These are phyloP conservation scores for Fusarium sp. DNA, from an alignment of 2,329 filamentous ascomycete genomes.

Conservation along the genomic window DNA sequence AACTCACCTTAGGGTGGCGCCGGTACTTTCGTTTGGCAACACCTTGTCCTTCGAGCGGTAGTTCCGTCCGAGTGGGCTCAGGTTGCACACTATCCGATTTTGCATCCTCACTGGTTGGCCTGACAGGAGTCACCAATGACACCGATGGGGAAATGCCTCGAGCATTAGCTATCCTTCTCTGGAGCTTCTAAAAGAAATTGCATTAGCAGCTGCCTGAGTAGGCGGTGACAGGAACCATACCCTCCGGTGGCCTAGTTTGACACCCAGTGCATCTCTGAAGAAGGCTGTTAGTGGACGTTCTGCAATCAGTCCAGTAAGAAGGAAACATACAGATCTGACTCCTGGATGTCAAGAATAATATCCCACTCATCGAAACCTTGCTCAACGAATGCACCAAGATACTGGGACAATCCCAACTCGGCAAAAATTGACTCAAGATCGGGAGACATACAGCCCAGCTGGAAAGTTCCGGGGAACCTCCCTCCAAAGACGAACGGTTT, in stretches of 20 bases:
- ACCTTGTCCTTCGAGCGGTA: slow-evolving; percentile 54
- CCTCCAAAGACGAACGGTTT: slow-evolving; percentile 1
- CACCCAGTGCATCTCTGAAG: slow-evolving; percentile 73
- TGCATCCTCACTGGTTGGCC: slow-evolving; percentile 62
- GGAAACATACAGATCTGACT: slow-evolving; percentile 77
- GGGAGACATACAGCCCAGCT: slow-evolving; percentile 56
- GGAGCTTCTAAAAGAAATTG: slow-evolving; percentile 70
- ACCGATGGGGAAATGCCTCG: slow-evolving; percentile 68
- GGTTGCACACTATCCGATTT: slow-evolving; percentile 64
- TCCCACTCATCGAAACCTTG: slow-evolving; percentile 90
- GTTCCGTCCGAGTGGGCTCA: slow-evolving; percentile 60
- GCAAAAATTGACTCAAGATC: slow-evolving; percentile 73
- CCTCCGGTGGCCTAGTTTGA: slow-evolving; percentile 83
- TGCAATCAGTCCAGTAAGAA: not conserved
- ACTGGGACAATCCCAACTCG: slow-evolving; percentile 82
- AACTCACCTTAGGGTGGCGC: slow-evolving; percentile 76
- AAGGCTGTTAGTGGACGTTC: slow-evolving; percentile 30
- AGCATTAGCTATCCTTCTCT: slow-evolving; percentile 81
- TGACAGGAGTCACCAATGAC: slow-evolving; percentile 60
- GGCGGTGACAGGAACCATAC: slow-evolving; percentile 58
- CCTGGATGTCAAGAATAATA: slow-evolving; percentile 83
- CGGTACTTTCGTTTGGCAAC: slow-evolving; percentile 78
- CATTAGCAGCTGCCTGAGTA: slow-evolving; percentile 7
- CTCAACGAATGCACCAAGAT: slow-evolving; percentile 75
- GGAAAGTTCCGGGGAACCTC: slow-evolving; percentile 23